Evolutionary conservation across 2,329 filamentous ascomycete species (phyloP).

Genomic region (Rugonectria rugulosa): DNA sequence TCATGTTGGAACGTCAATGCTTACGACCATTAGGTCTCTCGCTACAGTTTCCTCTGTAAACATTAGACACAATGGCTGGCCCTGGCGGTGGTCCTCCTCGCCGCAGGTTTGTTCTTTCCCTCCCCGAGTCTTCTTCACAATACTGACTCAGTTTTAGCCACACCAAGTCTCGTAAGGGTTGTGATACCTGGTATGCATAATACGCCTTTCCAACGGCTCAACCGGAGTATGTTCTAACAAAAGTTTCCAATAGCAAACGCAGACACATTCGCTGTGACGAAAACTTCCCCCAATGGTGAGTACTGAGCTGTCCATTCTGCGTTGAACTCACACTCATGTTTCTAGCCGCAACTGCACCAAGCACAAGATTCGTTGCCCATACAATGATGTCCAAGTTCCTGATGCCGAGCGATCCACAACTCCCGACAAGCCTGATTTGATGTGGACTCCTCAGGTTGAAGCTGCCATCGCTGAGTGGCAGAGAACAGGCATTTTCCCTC

Average conservation of each 20-base stretch:
- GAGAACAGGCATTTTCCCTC: constrained; percentile 83
- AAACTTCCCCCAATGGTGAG: constrained; percentile 95
- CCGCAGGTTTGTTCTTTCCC: constrained; percentile 59
- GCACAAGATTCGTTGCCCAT: constrained; percentile 97
- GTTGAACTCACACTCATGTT: background rate
- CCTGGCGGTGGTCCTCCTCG: constrained; percentile 92
- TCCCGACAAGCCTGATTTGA: constrained; percentile 72
- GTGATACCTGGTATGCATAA: constrained; percentile 79
- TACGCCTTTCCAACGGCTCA: constrained; percentile 4
- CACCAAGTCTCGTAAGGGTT: constrained; percentile 98
- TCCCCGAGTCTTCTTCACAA: constrained; percentile 29
- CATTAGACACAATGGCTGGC: constrained; percentile 75
- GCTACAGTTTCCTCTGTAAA: constrained; percentile 45
- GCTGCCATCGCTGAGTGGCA: constrained; percentile 83
- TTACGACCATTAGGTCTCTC: constrained; percentile 35
- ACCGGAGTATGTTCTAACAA: constrained; percentile 15
- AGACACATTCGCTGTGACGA: constrained; percentile 98
- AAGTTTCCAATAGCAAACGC: constrained; percentile 69
- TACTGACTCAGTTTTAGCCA: constrained; percentile 66
- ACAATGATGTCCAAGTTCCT: constrained; percentile 81
- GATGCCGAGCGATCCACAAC: constrained; percentile 68
- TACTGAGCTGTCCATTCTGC: constrained; percentile 14
- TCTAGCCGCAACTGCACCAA: constrained; percentile 95
- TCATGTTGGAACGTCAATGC: constrained; percentile 12
- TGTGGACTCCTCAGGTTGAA: constrained; percentile 89